Evolutionary conservation across 345 rosid species (phyloP), one percentile per base, ranked within the genome.

Genomic region (Pugionium cornutum): DNA sequence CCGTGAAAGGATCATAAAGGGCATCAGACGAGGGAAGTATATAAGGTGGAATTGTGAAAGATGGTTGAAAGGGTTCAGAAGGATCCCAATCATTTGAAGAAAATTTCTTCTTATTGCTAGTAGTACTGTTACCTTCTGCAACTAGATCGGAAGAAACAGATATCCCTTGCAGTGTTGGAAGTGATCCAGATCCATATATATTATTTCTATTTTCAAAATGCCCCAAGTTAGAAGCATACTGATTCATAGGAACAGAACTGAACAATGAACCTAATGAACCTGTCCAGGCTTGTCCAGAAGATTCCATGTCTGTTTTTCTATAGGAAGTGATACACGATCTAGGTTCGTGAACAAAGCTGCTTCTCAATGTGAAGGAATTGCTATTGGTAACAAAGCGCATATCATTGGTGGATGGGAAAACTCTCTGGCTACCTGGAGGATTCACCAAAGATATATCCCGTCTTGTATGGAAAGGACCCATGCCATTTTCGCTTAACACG

Each of bases 11-110:
- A 66, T 87, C 87, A 59, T 82, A 89, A 36, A 77, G 80, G 64
- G 78, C 77, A 65, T 75, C 83, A 6, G 78, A 68, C 29, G 92
- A 83, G 31, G 95, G 77, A 69, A 67, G 74, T 53, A 61, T 72
- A 9, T 77, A 66, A 53, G 81, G 74, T 66, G 79, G 76, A 41
- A 86, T 72, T 28, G 76, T 56, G 66, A 88, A 85, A 37, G 96
- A 88, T 4, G 97, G 84, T 52, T 53, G 80, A 76, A 94, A 94
- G 52, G 97, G 95, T 56, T 83, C 80, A 32, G 99, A 94, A 42
- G 90, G 92, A 54, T 85, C 95, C 99, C 99, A 94, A 72, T 85
- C 85, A 79, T 81, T 71, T 41, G 87, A 79, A 58, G 81, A 75
- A 72, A 76, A 46, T 39, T 76, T 77, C 68, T 68, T 74, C 69